A percentile compares a stretch with the other conserved stretches of the same genome.
Evolutionary conservation across 2,329 filamentous ascomycete genomes (phyloP).

Genomic region (Didymellaceae sp.): DNA sequence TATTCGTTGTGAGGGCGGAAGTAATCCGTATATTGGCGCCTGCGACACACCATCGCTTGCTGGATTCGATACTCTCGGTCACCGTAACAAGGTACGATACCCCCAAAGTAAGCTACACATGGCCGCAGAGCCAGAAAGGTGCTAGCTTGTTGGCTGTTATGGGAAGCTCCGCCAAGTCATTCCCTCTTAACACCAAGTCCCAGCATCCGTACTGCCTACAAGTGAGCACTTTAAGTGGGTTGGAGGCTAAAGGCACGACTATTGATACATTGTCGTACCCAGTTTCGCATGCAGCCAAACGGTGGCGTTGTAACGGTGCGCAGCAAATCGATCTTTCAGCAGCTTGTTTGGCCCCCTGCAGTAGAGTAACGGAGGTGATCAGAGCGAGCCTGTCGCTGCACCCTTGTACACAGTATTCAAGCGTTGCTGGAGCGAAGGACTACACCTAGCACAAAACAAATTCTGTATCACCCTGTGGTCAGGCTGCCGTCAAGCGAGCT

Average conservation of each 20-base stretch:
- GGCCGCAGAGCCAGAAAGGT: neutral
- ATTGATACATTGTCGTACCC: neutral
- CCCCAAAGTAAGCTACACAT: constrained; percentile 7
- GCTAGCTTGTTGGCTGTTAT: neutral
- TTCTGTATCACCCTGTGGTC: constrained; percentile 1
- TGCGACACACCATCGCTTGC: neutral
- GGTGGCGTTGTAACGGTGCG: neutral
- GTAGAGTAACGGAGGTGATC: constrained; percentile 1
- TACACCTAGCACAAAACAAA: neutral
- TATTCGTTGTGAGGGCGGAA: neutral
- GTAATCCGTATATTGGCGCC: neutral
- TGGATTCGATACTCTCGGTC: constrained; percentile 3
- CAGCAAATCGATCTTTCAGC: neutral
- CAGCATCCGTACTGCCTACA: no score
- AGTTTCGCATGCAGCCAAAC: neutral
- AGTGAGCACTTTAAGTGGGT: neutral
- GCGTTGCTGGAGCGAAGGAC: neutral
- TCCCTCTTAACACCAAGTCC: no score
- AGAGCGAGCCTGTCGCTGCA: neutral
- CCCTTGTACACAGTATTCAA: neutral
- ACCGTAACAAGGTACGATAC: constrained; percentile 3
- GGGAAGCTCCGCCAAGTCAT: neutral
- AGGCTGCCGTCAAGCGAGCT: constrained; percentile 1
- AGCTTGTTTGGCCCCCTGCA: constrained; percentile 10
- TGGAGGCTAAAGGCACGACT: neutral